Conservation (phyloP, 495 filamentous ascomycete genomes). For the Rhypophila decipiens region DNA sequence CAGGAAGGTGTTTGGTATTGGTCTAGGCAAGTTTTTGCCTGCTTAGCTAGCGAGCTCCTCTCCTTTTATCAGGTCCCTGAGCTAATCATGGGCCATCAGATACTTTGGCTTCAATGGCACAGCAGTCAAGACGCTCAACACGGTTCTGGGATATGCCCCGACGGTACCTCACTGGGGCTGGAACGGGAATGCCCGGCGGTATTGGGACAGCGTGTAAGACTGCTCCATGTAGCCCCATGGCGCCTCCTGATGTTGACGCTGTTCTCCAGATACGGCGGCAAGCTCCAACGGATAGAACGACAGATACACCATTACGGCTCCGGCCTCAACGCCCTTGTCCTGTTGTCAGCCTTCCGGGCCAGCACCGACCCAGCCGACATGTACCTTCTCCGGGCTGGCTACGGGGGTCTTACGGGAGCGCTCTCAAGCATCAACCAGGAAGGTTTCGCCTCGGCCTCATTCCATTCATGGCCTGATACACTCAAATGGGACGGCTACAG, state of each 20-base stretch:
- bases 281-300: conserved; percentile 43
- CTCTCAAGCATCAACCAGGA: conserved; percentile 44
- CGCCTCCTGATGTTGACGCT: not conserved
- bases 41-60: no score
- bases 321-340: conserved; percentile 43
- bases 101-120: conserved; percentile 40
- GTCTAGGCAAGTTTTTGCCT: conserved; percentile 17
- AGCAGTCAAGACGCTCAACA: conserved; percentile 40
- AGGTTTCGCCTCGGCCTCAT: conserved; percentile 43
- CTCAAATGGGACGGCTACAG: conserved; percentile 46
- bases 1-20: conserved; percentile 53
- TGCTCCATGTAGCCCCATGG: not conserved
- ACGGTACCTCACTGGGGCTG: conserved; percentile 49
- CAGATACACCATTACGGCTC: conserved; percentile 55
- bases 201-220: conserved; percentile 42
- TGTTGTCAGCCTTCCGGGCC: conserved; percentile 41
- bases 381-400: conserved; percentile 42
- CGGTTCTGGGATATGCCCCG: conserved; percentile 44
- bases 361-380: conserved; percentile 26
- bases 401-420: conserved; percentile 41
- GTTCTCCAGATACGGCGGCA: conserved; percentile 31
- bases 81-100: no score
- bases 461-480: conserved; percentile 47
- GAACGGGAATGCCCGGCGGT: conserved; percentile 48
- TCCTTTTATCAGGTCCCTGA: no score